Base-by-base conservation (phyloP, 2,329 filamentous ascomycete genomes). In the Dactylella cylindrospora region DNA sequence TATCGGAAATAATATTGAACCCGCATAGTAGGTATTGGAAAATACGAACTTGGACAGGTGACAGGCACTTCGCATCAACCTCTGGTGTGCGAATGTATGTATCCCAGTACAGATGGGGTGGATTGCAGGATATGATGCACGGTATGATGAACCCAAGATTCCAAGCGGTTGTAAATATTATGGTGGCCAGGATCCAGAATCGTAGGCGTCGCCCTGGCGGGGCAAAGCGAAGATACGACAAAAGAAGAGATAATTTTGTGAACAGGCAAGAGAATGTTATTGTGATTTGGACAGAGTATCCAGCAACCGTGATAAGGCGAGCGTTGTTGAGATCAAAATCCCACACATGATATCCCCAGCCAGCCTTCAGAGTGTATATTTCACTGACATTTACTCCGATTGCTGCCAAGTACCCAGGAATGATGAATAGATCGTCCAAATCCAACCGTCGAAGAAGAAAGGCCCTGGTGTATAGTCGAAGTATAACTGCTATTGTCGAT, bases 101-200 rank as follows among this genome's bases (percentile, higher is more conserved):
- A 28, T 55, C 51, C 51, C 51, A 55, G 13, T 55, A 55, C 8
- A 55, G 33, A 15, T 55, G 51, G 32, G 51, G 51, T 20, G 51
- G 51, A 15, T 44, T 20, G 25, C 51, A 55, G 22, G 51, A 55
- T 28, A 55, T 12, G n/a, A 55, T 46, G 2, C 46, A 33, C 1
- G 51, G 51, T 15, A 55, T 47, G 40, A 47, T 32, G 3, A 55
- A 25, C 13, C 31, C 41, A 4, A 55, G 22, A 9, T 31, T 55
- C 51, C 51, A 55, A 4, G 32, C 13, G 0, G 51, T 55, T 28
- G 47, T 41, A 45, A 55, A 55, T 2, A 25, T 17, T 3, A 55
- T 31, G 26, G 51, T 40, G 7, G 41, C n/a, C 13, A 39, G 46
- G 9, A 55, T 41, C 25, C 28, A 55, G 22, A 55, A 44, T 20